phyloP scores from a whole-genome alignment of 2,329 filamentous ascomycete genomes.

The Geosmithia flava region DNA sequence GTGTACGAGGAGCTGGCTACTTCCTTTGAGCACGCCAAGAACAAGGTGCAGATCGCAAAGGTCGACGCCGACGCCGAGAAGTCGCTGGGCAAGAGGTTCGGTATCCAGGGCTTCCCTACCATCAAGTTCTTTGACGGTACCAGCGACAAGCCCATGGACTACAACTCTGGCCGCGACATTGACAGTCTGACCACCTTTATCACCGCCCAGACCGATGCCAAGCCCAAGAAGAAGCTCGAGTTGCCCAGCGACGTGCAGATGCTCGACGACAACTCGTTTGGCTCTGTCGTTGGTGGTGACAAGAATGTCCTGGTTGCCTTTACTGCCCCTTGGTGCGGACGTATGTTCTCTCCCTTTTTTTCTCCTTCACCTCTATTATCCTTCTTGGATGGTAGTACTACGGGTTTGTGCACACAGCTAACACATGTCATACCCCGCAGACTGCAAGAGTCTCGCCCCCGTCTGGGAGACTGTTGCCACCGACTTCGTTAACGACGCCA shows the following conservation, averaged over 20 bases:
- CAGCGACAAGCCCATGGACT: constrained; percentile 73
- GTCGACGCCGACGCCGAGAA: constrained; percentile 90
- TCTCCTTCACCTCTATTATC: not conserved
- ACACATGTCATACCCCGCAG: constrained; percentile 30
- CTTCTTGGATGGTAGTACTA: too few species aligned
- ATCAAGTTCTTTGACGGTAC: constrained; percentile 97
- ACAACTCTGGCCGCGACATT: constrained; percentile 75
- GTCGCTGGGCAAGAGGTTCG: constrained; percentile 71
- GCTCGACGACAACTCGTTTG: constrained; percentile 71
- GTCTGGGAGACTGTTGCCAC: constrained; percentile 77
- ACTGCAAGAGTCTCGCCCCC: constrained; percentile 93
- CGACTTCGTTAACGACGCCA: constrained; percentile 66
- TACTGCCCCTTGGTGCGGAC: constrained; percentile 96
- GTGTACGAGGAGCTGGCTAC: constrained; percentile 83
- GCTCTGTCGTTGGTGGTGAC: constrained; percentile 64
- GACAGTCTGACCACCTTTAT: constrained; percentile 77
- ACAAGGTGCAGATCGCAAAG: constrained; percentile 79
- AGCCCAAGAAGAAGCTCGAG: constrained; percentile 63
- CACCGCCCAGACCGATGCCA: constrained; percentile 73
- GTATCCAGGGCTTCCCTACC: constrained; percentile 89
- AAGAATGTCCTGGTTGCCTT: constrained; percentile 92
- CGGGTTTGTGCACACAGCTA: too few species aligned
- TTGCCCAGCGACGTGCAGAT: constrained; percentile 65
- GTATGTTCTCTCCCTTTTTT: constrained; percentile 51
- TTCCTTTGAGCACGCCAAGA: constrained; percentile 57